Percentiles rank a stretch among this genome's conserved stretches.
phyloP scores from a whole-genome alignment of 1,139 yeast species.

The Saccharomyces hybrid region DNA sequence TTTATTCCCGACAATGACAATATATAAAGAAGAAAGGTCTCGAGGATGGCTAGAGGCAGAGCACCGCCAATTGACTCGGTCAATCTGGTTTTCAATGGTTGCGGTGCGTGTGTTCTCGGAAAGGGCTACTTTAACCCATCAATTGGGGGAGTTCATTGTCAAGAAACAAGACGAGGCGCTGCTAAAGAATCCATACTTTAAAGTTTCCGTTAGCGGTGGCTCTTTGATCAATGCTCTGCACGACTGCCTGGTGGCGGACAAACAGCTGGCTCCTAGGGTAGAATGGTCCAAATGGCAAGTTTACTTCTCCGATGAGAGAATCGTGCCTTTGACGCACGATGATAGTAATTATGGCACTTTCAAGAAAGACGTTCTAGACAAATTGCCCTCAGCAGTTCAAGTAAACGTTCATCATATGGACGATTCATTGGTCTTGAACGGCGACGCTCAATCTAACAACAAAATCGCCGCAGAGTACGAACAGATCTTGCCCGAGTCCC shows the following conservation, averaged over 20 bases:
- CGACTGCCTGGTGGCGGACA: conserved; percentile 57
- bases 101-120: conserved; percentile 47
- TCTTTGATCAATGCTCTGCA: conserved; percentile 73
- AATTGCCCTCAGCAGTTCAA: conserved; percentile 38
- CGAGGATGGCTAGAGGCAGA: background rate
- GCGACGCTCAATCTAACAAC: conserved; percentile 33
- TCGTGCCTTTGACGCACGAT: conserved; percentile 76
- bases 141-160: conserved; percentile 48
- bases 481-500: conserved; percentile 63
- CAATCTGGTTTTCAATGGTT: conserved; percentile 27
- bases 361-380: conserved; percentile 68
- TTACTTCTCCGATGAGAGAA: conserved; percentile 92
- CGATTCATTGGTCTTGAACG: conserved; percentile 63
- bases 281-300: conserved; percentile 92
- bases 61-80: background rate
- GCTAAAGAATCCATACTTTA: conserved; percentile 39
- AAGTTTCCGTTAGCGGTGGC: conserved; percentile 85
- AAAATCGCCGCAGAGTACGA: conserved; percentile 89
- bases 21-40: background rate
- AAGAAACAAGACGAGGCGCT: conserved; percentile 50
- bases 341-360: conserved; percentile 91
- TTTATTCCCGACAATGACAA: background rate
- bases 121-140: conserved; percentile 49
- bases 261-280: conserved; percentile 41
- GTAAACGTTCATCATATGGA: conserved; percentile 68